These are phyloP conservation scores for Pseudoscleropodium purum DNA, from an alignment of 225 moss, liverwort and hornwort genomes.

Conservation along the genomic window DNA sequence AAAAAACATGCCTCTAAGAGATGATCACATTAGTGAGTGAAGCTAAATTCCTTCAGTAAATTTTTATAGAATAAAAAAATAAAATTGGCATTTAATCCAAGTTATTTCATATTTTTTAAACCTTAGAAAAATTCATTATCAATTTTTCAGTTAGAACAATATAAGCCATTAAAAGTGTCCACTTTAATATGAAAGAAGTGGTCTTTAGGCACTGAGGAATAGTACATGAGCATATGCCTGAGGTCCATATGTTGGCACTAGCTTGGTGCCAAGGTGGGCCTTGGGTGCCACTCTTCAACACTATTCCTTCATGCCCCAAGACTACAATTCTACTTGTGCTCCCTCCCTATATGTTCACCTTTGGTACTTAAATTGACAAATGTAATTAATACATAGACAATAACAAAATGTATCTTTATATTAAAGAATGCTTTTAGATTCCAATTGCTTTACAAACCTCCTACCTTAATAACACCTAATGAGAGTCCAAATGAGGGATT, in stretches of 20 bases:
- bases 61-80: not conserved
- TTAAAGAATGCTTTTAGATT: not conserved
- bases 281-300: not conserved
- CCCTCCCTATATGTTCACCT: not conserved
- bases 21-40: fast-evolving
- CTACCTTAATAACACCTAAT: too few relatives aligned
- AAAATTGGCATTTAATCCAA: not conserved
- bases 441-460: not conserved
- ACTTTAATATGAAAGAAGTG: not conserved
- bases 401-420: not conserved
- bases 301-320: not conserved
- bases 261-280: not conserved
- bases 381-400: not conserved
- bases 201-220: not conserved
- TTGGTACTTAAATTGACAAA: not conserved
- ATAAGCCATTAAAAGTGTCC: not conserved
- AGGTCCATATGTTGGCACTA: not conserved
- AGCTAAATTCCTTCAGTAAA: not conserved
- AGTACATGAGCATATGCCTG: not conserved
- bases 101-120: not conserved
- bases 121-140: not conserved
- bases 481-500: too few relatives aligned
- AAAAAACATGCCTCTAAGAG: not conserved
- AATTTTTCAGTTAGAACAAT: not conserved
- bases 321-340: not conserved